Conservation (phyloP, 805 yeast genomes). For the Blastobotrys americana region DNA sequence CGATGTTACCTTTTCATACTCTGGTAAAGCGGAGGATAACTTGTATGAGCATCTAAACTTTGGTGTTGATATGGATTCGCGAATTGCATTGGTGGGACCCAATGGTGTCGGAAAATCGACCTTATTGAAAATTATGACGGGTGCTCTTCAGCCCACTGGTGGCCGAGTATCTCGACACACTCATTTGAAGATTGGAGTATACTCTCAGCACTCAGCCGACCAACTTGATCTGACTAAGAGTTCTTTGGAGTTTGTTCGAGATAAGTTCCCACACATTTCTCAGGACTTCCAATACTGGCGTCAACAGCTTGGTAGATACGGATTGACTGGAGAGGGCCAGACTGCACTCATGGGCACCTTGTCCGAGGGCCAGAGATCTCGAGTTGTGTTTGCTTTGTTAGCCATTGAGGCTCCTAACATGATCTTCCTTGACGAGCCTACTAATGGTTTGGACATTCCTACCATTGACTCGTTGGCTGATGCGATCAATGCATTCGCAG, state of each 20-base stretch:
- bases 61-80: conserved; percentile 99
- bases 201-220: conserved; percentile 98
- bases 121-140: conserved; percentile 92
- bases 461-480: conserved; percentile 97
- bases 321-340: conserved; percentile 98
- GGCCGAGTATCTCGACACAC: conserved; percentile 98
- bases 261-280: conserved; percentile 79
- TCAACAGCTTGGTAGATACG: conserved; percentile 95
- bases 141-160: conserved; percentile 77
- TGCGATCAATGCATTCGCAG: conserved; percentile 88
- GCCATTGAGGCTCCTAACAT: conserved; percentile 95
- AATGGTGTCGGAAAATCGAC: conserved; percentile 99
- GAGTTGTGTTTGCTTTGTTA: conserved; percentile 94
- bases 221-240: conserved; percentile 93
- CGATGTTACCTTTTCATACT: conserved; percentile 84
- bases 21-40: conserved; percentile 68
- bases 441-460: conserved; percentile 97
- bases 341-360: conserved; percentile 97
- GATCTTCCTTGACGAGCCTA: conserved; percentile 95
- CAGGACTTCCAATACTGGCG: conserved; percentile 97
- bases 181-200: conserved; percentile 95
- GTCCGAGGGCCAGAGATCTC: conserved; percentile 98
- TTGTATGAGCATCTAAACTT: conserved; percentile 86
- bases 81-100: conserved; percentile 97
- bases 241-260: conserved; percentile 95